Evolutionary conservation across 306 rosid genomes (phyloP), one percentile per base, ranked within the genome.

Genomic region (Hippophae rhamnoides): DNA sequence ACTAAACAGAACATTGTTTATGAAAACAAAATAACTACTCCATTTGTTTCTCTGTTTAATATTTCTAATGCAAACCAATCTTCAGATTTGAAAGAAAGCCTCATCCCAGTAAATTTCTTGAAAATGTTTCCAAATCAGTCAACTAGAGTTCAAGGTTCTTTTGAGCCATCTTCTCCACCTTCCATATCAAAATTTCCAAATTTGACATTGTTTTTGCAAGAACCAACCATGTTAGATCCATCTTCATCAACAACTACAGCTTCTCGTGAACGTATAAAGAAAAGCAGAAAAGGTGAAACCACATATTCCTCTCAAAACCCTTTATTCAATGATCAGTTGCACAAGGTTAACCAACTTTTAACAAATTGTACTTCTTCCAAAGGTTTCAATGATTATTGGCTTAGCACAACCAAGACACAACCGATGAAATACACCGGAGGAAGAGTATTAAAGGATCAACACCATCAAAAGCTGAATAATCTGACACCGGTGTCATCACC

Each of bases 131-230:
- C 97, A 18, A 18, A 18, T 41, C 54, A 77, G 58, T 69, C 67
- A 38, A 69, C 61, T 8, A 47, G 41, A 27, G 47, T 66, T 62
- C 71, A 66, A 41, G 10, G 43, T 62, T 78, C 85, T 69, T 54
- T 10, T 41, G 67, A 61, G 49, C 47, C 76, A 41, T 47, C 78
- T 43, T 68, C 79, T 45, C 55, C 78, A 18, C 57, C 72, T 63
- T 64, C 82, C 48, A n/a, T 70, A 5, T 63, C 82, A 0, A 77
- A 72, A 8, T 71, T 76, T 12, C 93, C 97, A 49, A 78, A 82
- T 62, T 74, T 89, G 59, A 82, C 81, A 56, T 64, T 86, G 81
- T 74, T 84, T 71, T 63, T 78, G 74, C 82, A 80, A 70, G 81
- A 86, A 55, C 71, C 85, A 11, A 43, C 71, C 56, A 45, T 68